Percentiles rank a stretch among this genome's conserved stretches.
Conservation (phyloP, 345 rosid genomes). For the Fremontodendron californicum region DNA sequence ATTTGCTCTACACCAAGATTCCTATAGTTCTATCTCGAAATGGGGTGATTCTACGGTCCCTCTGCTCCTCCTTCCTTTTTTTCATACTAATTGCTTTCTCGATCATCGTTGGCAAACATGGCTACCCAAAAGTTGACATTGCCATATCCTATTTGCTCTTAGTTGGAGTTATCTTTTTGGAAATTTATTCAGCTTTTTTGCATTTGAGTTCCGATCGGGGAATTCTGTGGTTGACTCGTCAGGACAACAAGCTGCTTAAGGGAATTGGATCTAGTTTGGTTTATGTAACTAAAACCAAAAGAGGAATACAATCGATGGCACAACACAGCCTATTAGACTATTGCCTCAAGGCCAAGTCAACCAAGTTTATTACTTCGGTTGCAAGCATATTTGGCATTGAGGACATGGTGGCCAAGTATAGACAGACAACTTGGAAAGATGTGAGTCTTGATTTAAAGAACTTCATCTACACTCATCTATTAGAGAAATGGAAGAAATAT, state of each 20-base stretch:
- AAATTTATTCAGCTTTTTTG: constrained; percentile 7
- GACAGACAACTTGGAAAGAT: neutral
- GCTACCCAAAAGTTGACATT: neutral
- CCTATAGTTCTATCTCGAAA: neutral
- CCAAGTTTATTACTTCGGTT: neutral
- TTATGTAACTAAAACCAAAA: neutral
- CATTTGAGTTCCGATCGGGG: constrained; percentile 15
- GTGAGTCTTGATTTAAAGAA: neutral
- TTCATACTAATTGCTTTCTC: neutral
- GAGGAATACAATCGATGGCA: neutral
- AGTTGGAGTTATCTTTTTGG: neutral
- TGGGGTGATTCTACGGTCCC: neutral
- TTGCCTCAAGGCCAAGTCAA: neutral
- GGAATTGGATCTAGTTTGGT: neutral
- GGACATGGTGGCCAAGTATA: neutral
- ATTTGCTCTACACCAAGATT: constrained; percentile 22
- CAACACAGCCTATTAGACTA: neutral
- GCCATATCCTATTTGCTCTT: constrained; percentile 19
- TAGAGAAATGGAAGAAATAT: neutral
- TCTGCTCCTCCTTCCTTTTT: neutral
- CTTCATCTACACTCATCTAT: constrained; percentile 5
- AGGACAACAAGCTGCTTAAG: neutral
- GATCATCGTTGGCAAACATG: too few species aligned
- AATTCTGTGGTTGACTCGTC: neutral
- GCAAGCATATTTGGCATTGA: neutral